Base-by-base conservation (phyloP, 768 basidiomycete species). In the Pisolithus albus region DNA sequence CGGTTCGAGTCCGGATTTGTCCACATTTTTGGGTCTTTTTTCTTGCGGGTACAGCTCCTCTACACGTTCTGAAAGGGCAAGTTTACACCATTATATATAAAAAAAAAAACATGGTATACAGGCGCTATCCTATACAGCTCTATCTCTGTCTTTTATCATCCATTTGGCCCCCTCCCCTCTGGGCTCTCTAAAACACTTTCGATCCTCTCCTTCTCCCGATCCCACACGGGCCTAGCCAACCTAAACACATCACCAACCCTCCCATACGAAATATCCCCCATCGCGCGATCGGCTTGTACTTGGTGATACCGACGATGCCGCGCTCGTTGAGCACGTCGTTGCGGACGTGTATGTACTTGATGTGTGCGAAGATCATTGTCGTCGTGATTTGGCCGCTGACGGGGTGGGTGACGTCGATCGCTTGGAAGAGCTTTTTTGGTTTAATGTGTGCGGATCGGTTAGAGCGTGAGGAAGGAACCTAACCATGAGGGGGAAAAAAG, bases 271-370 rank as follows among this genome's bases (percentile, higher is more conserved):
- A 69, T 70, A 50, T 70, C 75, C 13, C 75, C 75, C 56, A 28
- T 24, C 74, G 58, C 4, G 59, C 57, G n/a, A 75, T 50, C 1
- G 75, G 68, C 40, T 64, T 64, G 7, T 72, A 62, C 60, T 63
- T 66, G 46, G 64, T 59, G 13, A 68, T 52, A 39, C 75, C 75
- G 52, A 75, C 59, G 8, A 52, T 58, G 0, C 70, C 71, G 23
- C 59, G 59, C 37, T 62, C 64, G 44, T 61, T 70, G 38, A 75
- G 57, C 53, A 73, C 52, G 49, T 72, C 72, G 21, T 70, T 69
- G 45, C 75, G 72, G 7, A 76, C 68, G 51, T 76, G 75, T 34
- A 76, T 67, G 30, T 58, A 60, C 55, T 69, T 72, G 26, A 76
- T 65, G 40, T 56, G 66, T 2, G 70, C 75, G 21, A 75, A 61